Conservation (phyloP, 2,329 filamentous ascomycete genomes). For the Pyricularia grisea region DNA sequence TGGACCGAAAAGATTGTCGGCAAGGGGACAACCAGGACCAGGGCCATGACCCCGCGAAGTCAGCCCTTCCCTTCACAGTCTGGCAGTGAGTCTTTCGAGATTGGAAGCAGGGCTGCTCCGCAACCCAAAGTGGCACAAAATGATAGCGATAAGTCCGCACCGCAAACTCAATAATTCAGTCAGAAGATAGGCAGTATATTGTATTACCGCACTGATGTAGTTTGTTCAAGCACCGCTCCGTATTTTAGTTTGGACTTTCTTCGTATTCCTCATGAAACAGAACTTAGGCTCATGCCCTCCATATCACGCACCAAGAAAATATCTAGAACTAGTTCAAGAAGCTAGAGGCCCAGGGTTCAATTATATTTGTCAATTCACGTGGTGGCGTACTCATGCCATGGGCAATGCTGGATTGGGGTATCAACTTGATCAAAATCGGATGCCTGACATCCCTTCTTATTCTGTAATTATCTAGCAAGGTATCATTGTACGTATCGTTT, state of each 20-base stretch:
- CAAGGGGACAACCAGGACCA: slow-evolving; percentile 15
- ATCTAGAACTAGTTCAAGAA: background rate
- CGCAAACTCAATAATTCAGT: background rate
- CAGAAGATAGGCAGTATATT: background rate
- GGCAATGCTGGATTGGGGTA: background rate
- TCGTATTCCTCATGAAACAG: background rate
- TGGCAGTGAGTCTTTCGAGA: background rate
- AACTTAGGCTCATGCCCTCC: background rate
- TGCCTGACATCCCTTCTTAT: background rate
- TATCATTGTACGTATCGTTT: background rate
- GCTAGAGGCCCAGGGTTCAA: background rate
- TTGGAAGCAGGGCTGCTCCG: background rate
- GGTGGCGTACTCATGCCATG: too few relatives aligned
- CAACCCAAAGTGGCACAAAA: background rate
- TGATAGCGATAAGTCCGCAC: background rate
- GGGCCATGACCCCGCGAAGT: background rate
- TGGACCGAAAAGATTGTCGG: slow-evolving; percentile 48
- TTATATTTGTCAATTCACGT: background rate
- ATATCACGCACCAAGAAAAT: background rate
- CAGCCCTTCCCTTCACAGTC: background rate
- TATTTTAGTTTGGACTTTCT: background rate
- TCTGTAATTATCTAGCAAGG: slow-evolving; percentile 1
- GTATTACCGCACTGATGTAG: too few relatives aligned
- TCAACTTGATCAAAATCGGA: background rate
- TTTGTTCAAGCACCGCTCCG: background rate